Base-by-base conservation (phyloP, 2,329 filamentous ascomycete species). In the Fusarium keratoplasticum region DNA sequence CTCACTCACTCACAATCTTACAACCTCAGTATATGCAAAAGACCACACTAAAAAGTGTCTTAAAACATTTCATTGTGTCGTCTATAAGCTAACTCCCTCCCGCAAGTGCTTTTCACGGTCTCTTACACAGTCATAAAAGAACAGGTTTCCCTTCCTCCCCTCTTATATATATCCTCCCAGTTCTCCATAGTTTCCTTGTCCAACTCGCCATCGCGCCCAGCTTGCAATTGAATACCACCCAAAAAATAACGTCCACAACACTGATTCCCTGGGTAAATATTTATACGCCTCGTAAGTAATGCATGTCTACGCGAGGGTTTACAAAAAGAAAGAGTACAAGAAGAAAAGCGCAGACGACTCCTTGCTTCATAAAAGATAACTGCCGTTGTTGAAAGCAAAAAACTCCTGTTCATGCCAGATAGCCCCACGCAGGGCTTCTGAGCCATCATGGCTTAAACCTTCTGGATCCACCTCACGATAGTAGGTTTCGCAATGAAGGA, bases 401-500 rank as follows among this genome's bases (percentile, higher is more conserved):
- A 42, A 57, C 25, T 42, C 35, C 36, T 10, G 40, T 22, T 29
- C 44, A 22, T 62, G 33, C 31, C 20, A 38, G 25, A 54, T 27
- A 54, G 33, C 36, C 22, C 60, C 27, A 50, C 20, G 18, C 22
- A 38, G 27, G 42, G 31, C 29, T 31, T 44, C 31, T 40, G n/a
- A 25, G 10, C 31, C 29, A 20, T 29, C n/a, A 38, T 33, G 22
- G 25, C 61, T 63, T 31, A 35, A 55, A 9, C 22, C 27, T 57
- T 27, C 25, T 31, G 35, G 25, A 5, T 35, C 16, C 18, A 18
- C 27, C 20, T 84, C 82, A 94, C 57, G 90, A 92, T 63, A 95
- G 86, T 58, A 95, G 82, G 77, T 95, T 95, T 76, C 91, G 90
- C 70, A 95, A 81, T 11, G 93, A 95, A 13, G 93, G 93, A 78